A percentile compares a stretch with the other conserved stretches of the same genome.
Evolutionary conservation across 2,329 filamentous ascomycete genomes (phyloP).

Genomic region (Immersiporthe knoxdaviesiana): DNA sequence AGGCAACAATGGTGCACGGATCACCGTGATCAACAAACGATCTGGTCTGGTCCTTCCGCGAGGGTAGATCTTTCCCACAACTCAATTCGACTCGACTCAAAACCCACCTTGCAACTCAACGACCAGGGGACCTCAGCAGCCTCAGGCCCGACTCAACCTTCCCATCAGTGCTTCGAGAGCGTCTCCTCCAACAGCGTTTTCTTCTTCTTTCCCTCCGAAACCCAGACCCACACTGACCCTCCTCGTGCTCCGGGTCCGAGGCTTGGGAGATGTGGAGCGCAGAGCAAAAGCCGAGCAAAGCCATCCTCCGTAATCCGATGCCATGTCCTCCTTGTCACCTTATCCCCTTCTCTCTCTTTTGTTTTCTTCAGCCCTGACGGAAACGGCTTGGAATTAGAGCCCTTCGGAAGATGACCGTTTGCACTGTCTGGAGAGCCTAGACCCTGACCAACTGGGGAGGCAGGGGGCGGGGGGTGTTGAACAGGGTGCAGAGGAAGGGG

Average conservation of each 20-base stretch:
- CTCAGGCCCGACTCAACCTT: not conserved
- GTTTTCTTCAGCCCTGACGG: conserved; percentile 8
- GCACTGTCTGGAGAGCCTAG: not conserved
- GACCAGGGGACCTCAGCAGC: not conserved
- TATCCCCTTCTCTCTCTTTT: too few species aligned
- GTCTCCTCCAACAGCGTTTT: not conserved
- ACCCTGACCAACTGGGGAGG: not conserved
- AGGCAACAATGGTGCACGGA: not conserved
- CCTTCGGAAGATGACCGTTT: conserved; percentile 18
- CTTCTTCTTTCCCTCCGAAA: too few species aligned
- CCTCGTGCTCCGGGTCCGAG: not conserved
- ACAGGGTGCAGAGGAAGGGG: not conserved
- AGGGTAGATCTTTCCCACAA: not conserved
- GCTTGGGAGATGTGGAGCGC: not conserved
- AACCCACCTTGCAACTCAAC: not conserved
- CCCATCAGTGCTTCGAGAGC: not conserved
- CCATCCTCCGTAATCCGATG: not conserved
- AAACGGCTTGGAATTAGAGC: not conserved
- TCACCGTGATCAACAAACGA: conserved; percentile 1
- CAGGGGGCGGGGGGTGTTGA: too few species aligned
- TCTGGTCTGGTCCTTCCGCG: not conserved
- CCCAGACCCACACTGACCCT: not conserved
- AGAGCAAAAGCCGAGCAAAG: not conserved
- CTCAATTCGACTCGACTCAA: not conserved
- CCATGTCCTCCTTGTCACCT: not conserved